phyloP scores from a whole-genome alignment of 2,329 filamentous ascomycete species.

The Fusarium sp. region DNA sequence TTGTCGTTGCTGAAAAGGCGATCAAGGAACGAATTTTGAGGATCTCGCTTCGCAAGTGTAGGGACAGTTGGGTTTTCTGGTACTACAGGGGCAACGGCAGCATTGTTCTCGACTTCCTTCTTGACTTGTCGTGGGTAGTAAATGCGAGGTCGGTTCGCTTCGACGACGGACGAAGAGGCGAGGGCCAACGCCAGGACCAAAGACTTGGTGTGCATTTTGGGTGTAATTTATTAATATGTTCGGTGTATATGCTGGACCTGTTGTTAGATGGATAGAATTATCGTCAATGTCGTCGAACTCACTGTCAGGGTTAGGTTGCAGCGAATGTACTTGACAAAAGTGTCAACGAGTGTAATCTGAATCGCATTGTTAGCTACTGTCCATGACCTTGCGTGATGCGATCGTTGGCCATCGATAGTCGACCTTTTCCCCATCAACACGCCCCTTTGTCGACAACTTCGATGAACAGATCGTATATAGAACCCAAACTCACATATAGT shows the following conservation, averaged over 20 bases:
- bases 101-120: slow-evolving; percentile 60
- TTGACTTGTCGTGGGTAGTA: slow-evolving; percentile 70
- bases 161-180: slow-evolving; percentile 60
- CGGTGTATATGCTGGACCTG: slow-evolving; percentile 37
- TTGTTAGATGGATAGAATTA: slow-evolving; percentile 15
- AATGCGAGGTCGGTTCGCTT: slow-evolving; percentile 62
- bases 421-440: background rate
- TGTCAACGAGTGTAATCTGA: slow-evolving; percentile 64
- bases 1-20: slow-evolving; percentile 34
- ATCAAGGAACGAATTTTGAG: slow-evolving; percentile 44
- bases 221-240: slow-evolving; percentile 39
- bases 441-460: background rate
- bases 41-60: slow-evolving; percentile 33
- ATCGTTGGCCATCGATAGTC: background rate
- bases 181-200: slow-evolving; percentile 61
- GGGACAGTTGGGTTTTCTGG: slow-evolving; percentile 38
- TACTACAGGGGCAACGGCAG: slow-evolving; percentile 51
- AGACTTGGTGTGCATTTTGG: slow-evolving; percentile 63
- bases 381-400: background rate
- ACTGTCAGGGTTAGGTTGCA: slow-evolving; percentile 63
- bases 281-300: slow-evolving; percentile 28
- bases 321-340: slow-evolving; percentile 71
- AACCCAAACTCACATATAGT: slow-evolving; percentile 46
- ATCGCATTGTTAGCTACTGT: slow-evolving; percentile 21
- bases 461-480: background rate